phyloP scores from a whole-genome alignment of 805 yeast species.

The Aciculoconidium aculeatum region DNA sequence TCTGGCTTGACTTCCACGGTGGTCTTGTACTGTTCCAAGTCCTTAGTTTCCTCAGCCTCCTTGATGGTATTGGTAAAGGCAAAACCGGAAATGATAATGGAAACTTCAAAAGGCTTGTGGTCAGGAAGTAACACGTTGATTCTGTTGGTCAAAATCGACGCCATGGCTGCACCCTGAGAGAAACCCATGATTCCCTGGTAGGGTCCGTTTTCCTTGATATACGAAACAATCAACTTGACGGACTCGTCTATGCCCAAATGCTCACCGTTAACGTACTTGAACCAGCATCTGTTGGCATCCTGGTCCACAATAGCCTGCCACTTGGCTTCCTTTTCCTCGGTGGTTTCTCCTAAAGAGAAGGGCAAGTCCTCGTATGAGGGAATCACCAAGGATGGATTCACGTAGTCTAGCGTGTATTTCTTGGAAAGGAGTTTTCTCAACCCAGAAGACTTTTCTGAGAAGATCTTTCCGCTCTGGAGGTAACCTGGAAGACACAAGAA shows the following conservation, averaged over 20 bases:
- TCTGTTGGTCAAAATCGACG: slow-evolving; percentile 22
- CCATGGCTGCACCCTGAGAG: slow-evolving; percentile 39
- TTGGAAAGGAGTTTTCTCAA: slow-evolving; percentile 25
- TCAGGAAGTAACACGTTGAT: slow-evolving; percentile 17
- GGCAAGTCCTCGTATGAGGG: slow-evolving; percentile 20
- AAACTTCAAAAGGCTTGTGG: slow-evolving; percentile 22
- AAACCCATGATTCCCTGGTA: slow-evolving; percentile 39
- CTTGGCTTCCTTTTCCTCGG: slow-evolving; percentile 20
- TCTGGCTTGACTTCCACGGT: slow-evolving; percentile 15
- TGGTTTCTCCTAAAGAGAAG: slow-evolving; percentile 19
- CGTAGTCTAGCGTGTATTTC: slow-evolving; percentile 23
- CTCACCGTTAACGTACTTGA: slow-evolving; percentile 16
- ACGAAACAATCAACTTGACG: slow-evolving; percentile 17
- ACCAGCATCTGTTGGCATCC: slow-evolving; percentile 34
- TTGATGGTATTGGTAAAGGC: slow-evolving; percentile 24
- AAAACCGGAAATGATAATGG: slow-evolving; percentile 30
- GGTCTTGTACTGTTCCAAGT: slow-evolving; percentile 16
- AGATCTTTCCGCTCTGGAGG: slow-evolving; percentile 28
- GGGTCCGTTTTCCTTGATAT: slow-evolving; percentile 33
- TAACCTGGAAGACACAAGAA: slow-evolving; percentile 34
- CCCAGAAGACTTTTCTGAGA: slow-evolving; percentile 30
- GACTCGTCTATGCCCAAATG: slow-evolving; percentile 27
- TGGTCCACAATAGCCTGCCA: slow-evolving; percentile 27
- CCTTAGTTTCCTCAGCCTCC: slow-evolving; percentile 14
- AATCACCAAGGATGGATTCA: slow-evolving; percentile 28